phyloP scores from a whole-genome alignment of 441 rosid genomes.

The Syzygium syzygioides region DNA sequence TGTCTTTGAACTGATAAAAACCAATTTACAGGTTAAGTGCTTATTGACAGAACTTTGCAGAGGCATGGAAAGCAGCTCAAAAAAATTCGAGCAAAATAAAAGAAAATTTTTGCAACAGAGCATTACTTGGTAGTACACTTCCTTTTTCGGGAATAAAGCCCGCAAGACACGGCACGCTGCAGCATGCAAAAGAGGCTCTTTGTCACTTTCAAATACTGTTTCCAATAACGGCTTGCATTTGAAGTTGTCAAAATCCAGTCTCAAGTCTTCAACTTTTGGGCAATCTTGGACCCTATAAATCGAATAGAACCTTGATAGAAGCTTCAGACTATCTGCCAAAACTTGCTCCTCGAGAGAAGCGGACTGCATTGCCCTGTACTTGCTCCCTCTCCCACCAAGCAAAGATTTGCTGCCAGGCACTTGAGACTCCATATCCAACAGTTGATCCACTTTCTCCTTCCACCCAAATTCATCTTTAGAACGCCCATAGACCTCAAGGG shows the following conservation, averaged over 20 bases:
- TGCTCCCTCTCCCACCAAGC: slow-evolving; percentile 67
- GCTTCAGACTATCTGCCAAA: slow-evolving; percentile 89
- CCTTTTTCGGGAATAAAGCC: slow-evolving; percentile 83
- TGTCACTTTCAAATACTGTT: slow-evolving; percentile 87
- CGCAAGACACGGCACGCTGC: slow-evolving; percentile 93
- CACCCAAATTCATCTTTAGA: slow-evolving; percentile 99
- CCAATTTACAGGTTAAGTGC: not conserved
- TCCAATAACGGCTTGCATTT: slow-evolving; percentile 87
- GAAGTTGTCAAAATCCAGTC: slow-evolving; percentile 48
- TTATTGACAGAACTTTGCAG: not conserved
- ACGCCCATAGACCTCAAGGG: slow-evolving; percentile 97
- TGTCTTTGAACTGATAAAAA: slow-evolving; percentile 78
- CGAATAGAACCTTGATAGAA: slow-evolving; percentile 73
- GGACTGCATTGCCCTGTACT: slow-evolving; percentile 60
- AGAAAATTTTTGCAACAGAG: not conserved
- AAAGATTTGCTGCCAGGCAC: slow-evolving; percentile 80
- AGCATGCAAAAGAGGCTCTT: slow-evolving; percentile 87
- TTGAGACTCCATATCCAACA: slow-evolving; percentile 96
- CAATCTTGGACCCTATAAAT: slow-evolving; percentile 46
- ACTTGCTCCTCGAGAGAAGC: slow-evolving; percentile 92
- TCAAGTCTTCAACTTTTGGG: slow-evolving; percentile 37
- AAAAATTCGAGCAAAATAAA: not conserved
- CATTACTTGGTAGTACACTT: slow-evolving; percentile 81
- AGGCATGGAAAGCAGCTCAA: not conserved
- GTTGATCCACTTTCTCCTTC: slow-evolving; percentile 98